phyloP scores from a whole-genome alignment of 495 filamentous ascomycete genomes.

The Achaetomiella virescens region DNA sequence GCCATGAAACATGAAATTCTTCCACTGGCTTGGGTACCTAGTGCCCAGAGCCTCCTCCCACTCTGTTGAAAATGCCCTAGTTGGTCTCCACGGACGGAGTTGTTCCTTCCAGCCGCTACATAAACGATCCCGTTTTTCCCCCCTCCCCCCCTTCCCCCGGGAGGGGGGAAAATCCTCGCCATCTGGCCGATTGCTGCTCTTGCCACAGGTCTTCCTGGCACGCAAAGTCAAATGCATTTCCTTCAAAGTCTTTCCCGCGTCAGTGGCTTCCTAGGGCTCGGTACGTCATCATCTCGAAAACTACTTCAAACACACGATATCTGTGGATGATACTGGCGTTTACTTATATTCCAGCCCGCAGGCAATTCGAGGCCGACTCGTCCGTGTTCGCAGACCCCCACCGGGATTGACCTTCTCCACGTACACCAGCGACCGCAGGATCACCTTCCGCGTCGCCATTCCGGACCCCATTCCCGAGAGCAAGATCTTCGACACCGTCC shows the following conservation, averaged over 20 bases:
- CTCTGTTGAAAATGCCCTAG: too few relatives aligned
- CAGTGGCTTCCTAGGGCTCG: slow-evolving; percentile 22
- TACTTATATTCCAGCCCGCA: slow-evolving; percentile 6
- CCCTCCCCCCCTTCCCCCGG: too few relatives aligned
- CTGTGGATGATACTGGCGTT: background rate
- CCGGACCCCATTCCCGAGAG: slow-evolving; percentile 29
- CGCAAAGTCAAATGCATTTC: too few relatives aligned
- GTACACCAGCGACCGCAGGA: slow-evolving; percentile 31
- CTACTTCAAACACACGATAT: background rate
- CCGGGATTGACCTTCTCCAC: slow-evolving; percentile 38
- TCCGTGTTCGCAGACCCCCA: slow-evolving; percentile 29
- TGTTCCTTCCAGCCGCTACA: too few relatives aligned
- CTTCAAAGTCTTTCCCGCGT: background rate
- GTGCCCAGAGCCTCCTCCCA: too few relatives aligned
- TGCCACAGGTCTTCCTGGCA: too few relatives aligned
- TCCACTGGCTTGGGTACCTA: background rate
- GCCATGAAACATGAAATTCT: background rate
- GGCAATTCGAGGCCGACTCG: slow-evolving; percentile 34
- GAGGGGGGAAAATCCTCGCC: too few relatives aligned
- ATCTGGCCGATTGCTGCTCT: background rate
- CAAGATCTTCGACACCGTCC: slow-evolving; percentile 35
- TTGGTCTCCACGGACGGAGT: too few relatives aligned
- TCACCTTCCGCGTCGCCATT: slow-evolving; percentile 37
- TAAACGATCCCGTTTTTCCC: too few relatives aligned
- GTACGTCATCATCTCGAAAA: slow-evolving; percentile 9